Conservation (phyloP, 441 rosid species). For the Croton setiger region DNA sequence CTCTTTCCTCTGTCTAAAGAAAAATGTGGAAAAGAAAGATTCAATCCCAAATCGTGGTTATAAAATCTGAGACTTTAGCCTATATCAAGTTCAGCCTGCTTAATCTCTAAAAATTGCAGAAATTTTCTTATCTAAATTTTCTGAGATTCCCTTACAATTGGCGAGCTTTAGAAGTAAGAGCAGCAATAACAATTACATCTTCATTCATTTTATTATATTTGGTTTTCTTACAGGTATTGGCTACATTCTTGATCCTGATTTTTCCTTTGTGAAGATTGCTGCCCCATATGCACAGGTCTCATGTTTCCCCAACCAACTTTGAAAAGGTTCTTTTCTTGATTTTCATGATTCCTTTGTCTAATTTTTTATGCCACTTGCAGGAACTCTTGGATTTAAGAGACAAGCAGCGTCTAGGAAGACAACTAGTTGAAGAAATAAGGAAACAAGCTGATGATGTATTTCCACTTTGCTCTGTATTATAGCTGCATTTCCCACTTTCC, state of each 20-base stretch:
- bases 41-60: neutral
- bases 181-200: too few relatives aligned
- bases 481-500: constrained; percentile 6
- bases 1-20: neutral
- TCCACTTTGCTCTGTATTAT: neutral
- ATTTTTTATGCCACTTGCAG: constrained; percentile 37
- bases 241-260: constrained; percentile 75
- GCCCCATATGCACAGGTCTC: constrained; percentile 94
- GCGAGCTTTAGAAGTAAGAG: too few relatives aligned
- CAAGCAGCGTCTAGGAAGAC: constrained; percentile 50
- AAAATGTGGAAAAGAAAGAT: neutral
- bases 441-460: constrained; percentile 92
- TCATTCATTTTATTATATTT: constrained; percentile 7
- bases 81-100: too few relatives aligned
- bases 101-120: too few relatives aligned
- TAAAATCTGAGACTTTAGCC: too few relatives aligned
- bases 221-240: constrained; percentile 63
- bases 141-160: too few relatives aligned
- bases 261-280: constrained; percentile 80
- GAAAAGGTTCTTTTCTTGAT: neutral
- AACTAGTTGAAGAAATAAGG: constrained; percentile 68
- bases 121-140: too few relatives aligned
- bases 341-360: constrained; percentile 12
- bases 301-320: constrained; percentile 1
- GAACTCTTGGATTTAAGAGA: constrained; percentile 75